Conservation (phyloP, 768 basidiomycete genomes). For the Coprinopsis cinerea region DNA sequence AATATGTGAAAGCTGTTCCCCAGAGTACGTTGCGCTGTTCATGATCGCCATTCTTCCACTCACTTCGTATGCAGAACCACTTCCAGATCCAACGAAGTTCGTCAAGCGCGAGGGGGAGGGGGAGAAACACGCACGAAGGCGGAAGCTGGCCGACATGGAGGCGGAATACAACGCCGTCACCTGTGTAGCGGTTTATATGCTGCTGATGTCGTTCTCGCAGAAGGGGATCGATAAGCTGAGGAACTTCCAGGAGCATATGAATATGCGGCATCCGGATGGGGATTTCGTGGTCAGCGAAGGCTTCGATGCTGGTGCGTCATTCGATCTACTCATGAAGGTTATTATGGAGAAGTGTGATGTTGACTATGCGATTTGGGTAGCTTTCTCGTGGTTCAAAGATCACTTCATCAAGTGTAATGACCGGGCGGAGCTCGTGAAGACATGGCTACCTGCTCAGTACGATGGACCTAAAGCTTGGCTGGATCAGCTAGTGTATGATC, state of each 20-base stretch:
- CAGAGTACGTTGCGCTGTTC: conserved; percentile 50
- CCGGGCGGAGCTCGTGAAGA: conserved; percentile 82
- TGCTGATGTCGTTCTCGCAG: conserved; percentile 88
- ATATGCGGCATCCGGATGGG: conserved; percentile 72
- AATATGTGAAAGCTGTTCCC: conserved; percentile 78
- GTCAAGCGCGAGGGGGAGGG: conserved; percentile 62
- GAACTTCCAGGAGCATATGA: conserved; percentile 74
- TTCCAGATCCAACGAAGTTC: conserved; percentile 78
- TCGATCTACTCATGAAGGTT: background rate
- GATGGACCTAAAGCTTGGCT: conserved; percentile 79
- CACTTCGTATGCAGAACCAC: conserved; percentile 48
- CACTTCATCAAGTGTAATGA: conserved; percentile 95
- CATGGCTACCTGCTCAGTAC: conserved; percentile 80
- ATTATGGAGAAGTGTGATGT: background rate
- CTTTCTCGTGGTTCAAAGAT: conserved; percentile 81
- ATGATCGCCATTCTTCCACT: background rate
- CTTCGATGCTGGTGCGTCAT: conserved; percentile 63
- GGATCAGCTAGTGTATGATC: conserved; percentile 90
- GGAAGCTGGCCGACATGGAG: conserved; percentile 71
- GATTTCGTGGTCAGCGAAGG: conserved; percentile 73
- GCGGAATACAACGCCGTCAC: conserved; percentile 82
- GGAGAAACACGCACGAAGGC: conserved; percentile 59
- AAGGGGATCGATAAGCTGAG: conserved; percentile 84
- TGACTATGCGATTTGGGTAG: background rate
- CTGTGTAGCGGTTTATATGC: conserved; percentile 84